Percentiles rank a stretch among this genome's conserved stretches.
These are phyloP conservation scores for Lonicera japonica DNA, from an alignment of 129 eudicot species.

Conservation along the genomic window DNA sequence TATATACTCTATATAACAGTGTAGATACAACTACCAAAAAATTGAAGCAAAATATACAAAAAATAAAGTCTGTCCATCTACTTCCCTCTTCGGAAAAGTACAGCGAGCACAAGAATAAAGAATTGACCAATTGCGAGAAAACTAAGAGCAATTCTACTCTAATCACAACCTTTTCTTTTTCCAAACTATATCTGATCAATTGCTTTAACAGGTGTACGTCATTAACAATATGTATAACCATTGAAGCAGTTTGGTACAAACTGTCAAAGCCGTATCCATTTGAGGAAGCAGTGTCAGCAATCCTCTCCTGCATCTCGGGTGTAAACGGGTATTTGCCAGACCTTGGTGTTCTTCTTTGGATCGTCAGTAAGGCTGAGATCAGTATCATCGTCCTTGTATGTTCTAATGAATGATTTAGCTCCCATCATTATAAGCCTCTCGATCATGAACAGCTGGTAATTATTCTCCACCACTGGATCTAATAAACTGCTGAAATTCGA, in stretches of 20 bases:
- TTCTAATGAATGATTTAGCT: slow-evolving; percentile 67
- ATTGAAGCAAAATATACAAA: no score
- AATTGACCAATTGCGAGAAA: no score
- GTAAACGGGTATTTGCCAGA: slow-evolving; percentile 80
- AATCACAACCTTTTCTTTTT: no score
- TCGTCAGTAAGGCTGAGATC: slow-evolving; percentile 92
- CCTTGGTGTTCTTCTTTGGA: slow-evolving; percentile 84
- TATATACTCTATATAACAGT: no score
- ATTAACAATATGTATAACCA: no score
- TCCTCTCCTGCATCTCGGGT: slow-evolving; percentile 35
- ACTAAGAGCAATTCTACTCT: no score
- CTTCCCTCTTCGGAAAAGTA: no score
- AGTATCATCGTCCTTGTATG: slow-evolving; percentile 62
- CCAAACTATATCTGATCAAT: no score
- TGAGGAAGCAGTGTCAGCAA: slow-evolving; percentile 30
- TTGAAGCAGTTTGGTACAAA: background rate
- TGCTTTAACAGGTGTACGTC: no score
- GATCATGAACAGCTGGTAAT: slow-evolving; percentile 86
- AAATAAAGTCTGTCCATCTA: no score
- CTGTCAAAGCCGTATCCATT: background rate
- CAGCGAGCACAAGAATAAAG: no score
- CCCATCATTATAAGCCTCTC: slow-evolving; percentile 82
- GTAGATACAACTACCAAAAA: no score
- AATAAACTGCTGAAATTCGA: slow-evolving; percentile 68
- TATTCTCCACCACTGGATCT: slow-evolving; percentile 75